Conservation (phyloP, 2,329 filamentous ascomycete species). For the Arachnopeziza araneosa region DNA sequence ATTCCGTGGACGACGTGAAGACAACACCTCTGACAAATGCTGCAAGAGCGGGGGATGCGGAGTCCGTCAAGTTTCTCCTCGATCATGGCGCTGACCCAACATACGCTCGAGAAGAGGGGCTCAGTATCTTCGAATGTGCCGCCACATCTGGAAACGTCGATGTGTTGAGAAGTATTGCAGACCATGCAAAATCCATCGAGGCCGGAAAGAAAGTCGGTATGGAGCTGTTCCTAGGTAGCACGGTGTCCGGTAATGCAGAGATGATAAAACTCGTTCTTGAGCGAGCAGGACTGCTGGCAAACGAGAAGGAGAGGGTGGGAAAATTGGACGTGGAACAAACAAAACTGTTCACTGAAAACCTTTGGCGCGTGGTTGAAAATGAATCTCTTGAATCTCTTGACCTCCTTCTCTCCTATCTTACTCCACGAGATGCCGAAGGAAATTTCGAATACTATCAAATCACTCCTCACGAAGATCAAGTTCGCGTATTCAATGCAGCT, state of each 20-base stretch:
- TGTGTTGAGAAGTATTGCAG: background rate
- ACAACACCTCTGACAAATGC: conserved; percentile 7
- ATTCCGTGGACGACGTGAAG: background rate
- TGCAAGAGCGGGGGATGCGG: conserved; percentile 7
- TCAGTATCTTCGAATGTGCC: background rate
- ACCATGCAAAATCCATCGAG: background rate
- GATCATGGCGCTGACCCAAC: conserved; percentile 8
- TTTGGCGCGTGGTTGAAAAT: background rate
- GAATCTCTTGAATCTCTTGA: background rate
- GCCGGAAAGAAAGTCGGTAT: background rate
- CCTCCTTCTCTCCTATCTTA: background rate
- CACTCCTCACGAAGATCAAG: background rate
- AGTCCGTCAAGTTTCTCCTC: conserved; percentile 18
- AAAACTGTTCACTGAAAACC: background rate
- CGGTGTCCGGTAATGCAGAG: background rate
- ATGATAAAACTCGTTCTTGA: background rate
- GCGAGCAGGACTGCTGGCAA: background rate
- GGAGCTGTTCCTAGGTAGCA: background rate
- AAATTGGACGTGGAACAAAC: background rate
- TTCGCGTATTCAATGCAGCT: background rate
- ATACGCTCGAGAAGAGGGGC: background rate
- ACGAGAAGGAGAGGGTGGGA: background rate
- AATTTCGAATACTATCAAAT: background rate
- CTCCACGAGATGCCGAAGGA: background rate
- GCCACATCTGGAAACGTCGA: background rate